A percentile compares a stretch with the other conserved stretches of the same genome.
These are phyloP conservation scores for Nicotiana tomentosiformis DNA, from an alignment of 257 asterid genomes.

Conservation along the genomic window DNA sequence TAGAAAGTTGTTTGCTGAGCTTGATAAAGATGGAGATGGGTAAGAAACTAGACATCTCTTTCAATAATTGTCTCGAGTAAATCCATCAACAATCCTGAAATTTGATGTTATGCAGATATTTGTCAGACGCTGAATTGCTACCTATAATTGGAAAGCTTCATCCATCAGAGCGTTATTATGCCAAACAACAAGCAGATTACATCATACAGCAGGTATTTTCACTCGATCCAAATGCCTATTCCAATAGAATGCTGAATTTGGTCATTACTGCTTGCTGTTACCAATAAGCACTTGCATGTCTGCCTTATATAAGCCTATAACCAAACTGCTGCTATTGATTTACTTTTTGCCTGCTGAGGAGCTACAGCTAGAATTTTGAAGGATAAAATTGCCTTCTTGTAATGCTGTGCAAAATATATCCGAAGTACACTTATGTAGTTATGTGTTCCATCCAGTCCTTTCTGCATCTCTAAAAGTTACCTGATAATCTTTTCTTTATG, in stretches of 20 bases:
- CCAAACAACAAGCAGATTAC: conserved; percentile 85
- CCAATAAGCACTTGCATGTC: neutral
- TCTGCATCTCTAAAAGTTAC: neutral
- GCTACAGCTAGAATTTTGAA: neutral
- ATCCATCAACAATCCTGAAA: conserved; percentile 3
- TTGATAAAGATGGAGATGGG: conserved; percentile 95
- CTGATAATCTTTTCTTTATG: neutral
- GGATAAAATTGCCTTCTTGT: neutral
- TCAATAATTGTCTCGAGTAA: conserved; percentile 7
- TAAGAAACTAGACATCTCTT: conserved; percentile 23
- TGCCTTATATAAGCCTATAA: neutral
- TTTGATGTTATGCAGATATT: conserved; percentile 38
- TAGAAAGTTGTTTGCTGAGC: conserved; percentile 59
- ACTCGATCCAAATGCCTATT: neutral
- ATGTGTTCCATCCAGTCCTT: neutral
- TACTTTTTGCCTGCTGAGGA: neutral
- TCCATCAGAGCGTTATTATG: conserved; percentile 83
- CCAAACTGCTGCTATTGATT: neutral
- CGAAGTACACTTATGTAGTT: neutral
- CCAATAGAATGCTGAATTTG: neutral
- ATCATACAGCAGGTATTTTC: conserved; percentile 77
- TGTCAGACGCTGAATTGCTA: conserved; percentile 71
- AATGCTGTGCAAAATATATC: neutral
- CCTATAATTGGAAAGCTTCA: conserved; percentile 83
- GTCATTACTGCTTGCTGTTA: neutral